Evolutionary conservation across 768 basidiomycete species (phyloP).

Genomic region (Amanita rubescens): DNA sequence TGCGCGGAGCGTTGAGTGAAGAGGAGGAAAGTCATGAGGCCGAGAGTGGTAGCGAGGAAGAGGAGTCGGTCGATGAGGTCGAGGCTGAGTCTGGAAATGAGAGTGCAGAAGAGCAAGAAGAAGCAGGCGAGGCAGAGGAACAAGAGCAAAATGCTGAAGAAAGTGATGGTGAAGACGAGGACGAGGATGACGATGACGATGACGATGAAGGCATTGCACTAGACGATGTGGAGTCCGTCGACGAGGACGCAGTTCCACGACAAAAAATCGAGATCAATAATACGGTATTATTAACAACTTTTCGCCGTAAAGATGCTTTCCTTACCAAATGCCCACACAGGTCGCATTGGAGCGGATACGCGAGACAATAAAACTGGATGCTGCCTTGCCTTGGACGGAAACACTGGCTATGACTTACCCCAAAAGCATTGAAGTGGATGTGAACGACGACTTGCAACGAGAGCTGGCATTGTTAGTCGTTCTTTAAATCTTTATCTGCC

Average conservation of each 20-base stretch:
- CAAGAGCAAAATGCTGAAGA: conserved; percentile 36
- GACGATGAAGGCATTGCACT: conserved; percentile 36
- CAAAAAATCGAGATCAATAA: conserved; percentile 84
- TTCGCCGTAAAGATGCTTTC: not conserved
- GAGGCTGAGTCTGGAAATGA: conserved; percentile 12
- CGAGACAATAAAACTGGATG: conserved; percentile 66
- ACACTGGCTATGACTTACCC: conserved; percentile 70
- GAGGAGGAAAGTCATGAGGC: conserved; percentile 25
- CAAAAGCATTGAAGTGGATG: conserved; percentile 64
- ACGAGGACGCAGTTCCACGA: conserved; percentile 75
- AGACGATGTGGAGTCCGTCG: conserved; percentile 66
- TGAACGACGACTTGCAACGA: conserved; percentile 85
- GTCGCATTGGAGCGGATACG: conserved; percentile 76
- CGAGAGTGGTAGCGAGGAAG: conserved; percentile 15
- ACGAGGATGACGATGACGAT: conserved; percentile 17
- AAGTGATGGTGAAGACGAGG: conserved; percentile 42
- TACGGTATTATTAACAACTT: conserved; percentile 38
- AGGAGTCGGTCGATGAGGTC: conserved; percentile 14
- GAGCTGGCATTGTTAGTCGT: conserved; percentile 87
- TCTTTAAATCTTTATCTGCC: not conserved
- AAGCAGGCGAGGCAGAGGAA: conserved; percentile 23
- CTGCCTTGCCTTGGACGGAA: conserved; percentile 78
- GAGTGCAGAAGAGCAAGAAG: conserved; percentile 31
- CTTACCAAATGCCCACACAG: conserved; percentile 26
- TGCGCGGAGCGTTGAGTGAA: conserved; percentile 22